phyloP scores from a whole-genome alignment of 257 asterid species.

The Thymus quinquecostatus region DNA sequence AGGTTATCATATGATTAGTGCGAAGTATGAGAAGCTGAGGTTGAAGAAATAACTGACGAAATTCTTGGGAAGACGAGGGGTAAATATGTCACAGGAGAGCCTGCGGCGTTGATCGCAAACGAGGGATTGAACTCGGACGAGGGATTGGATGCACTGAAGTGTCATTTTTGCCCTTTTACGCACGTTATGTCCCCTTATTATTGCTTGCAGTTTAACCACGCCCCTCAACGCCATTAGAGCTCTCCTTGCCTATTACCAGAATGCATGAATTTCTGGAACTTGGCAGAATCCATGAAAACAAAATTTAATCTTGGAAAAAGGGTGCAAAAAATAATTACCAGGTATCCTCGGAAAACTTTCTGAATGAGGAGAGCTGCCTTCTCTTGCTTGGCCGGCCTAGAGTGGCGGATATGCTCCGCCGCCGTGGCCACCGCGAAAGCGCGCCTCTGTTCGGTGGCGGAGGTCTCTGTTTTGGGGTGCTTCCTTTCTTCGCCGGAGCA shows the following conservation, averaged over 20 bases:
- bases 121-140: slow-evolving; percentile 70
- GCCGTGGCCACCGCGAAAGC: slow-evolving; percentile 57
- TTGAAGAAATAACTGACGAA: not conserved
- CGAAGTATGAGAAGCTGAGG: not conserved
- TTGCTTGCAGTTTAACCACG: slow-evolving; percentile 79
- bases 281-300: not conserved
- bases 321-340: slow-evolving; percentile 49
- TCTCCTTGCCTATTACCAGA: slow-evolving; percentile 64
- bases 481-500: slow-evolving; percentile 26
- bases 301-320: not conserved
- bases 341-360: slow-evolving; percentile 74
- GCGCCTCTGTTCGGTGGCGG: slow-evolving; percentile 26
- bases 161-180: slow-evolving; percentile 82
- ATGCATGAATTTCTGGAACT: slow-evolving; percentile 5
- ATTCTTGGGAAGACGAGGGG: slow-evolving; percentile 19
- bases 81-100: slow-evolving; percentile 51
- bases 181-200: slow-evolving; percentile 76
- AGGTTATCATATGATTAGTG: slow-evolving; percentile 3
- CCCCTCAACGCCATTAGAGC: slow-evolving; percentile 82
- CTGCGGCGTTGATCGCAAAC: slow-evolving; percentile 82
- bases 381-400: slow-evolving; percentile 38
- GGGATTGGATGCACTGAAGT: slow-evolving; percentile 75
- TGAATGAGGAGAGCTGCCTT: slow-evolving; percentile 67
- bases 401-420: slow-evolving; percentile 49
- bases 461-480: slow-evolving; percentile 20